Evolutionary conservation across 1,139 yeast genomes (phyloP).

Genomic region (Suhomyces anneliseae): DNA sequence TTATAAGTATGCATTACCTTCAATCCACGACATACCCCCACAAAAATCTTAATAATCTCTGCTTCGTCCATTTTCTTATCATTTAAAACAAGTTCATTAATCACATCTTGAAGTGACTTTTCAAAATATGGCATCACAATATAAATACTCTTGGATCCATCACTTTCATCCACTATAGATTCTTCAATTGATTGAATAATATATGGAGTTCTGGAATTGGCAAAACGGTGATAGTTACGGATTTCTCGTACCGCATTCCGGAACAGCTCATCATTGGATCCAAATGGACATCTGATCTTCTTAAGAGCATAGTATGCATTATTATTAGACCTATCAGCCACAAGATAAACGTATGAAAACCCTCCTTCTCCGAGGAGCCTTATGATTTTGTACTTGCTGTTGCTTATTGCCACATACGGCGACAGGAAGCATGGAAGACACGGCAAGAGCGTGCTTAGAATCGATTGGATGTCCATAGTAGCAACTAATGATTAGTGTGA

Average conservation of each 20-base stretch:
- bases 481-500: not conserved
- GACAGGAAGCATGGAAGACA: slow-evolving; percentile 42
- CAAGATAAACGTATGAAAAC: slow-evolving; percentile 84
- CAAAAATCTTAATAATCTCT: slow-evolving; percentile 61
- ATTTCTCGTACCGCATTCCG: slow-evolving; percentile 74
- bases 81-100: slow-evolving; percentile 62
- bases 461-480: slow-evolving; percentile 28
- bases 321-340: slow-evolving; percentile 45
- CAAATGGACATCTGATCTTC: slow-evolving; percentile 85
- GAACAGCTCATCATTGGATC: slow-evolving; percentile 62
- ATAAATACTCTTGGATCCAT: slow-evolving; percentile 77
- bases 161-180: slow-evolving; percentile 65
- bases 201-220: slow-evolving; percentile 54
- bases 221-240: slow-evolving; percentile 69
- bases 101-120: slow-evolving; percentile 71
- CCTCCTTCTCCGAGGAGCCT: slow-evolving; percentile 87
- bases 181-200: slow-evolving; percentile 73
- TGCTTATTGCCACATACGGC: slow-evolving; percentile 54
- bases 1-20: slow-evolving; percentile 74
- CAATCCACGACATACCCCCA: slow-evolving; percentile 74
- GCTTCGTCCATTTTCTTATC: slow-evolving; percentile 54
- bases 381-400: slow-evolving; percentile 53
- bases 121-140: slow-evolving; percentile 77
- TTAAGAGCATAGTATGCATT: slow-evolving; percentile 70
- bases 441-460: slow-evolving; percentile 38